Evolutionary conservation across 2,329 filamentous ascomycete species (phyloP).

Genomic region (Xylariales sp.): DNA sequence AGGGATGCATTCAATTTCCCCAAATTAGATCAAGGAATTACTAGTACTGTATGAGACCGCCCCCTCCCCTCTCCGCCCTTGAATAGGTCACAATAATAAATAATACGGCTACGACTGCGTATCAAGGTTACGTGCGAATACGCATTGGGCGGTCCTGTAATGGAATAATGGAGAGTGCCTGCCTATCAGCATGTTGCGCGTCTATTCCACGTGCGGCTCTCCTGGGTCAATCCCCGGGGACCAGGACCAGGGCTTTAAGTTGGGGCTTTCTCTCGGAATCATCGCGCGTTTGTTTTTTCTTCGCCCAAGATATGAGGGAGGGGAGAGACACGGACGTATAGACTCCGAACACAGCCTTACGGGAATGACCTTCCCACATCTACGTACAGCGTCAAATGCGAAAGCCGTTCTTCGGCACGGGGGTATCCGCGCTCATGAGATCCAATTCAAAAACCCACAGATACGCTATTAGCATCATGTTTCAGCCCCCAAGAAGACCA

Average conservation of each 20-base stretch:
- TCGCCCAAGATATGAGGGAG: background rate
- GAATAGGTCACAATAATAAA: background rate
- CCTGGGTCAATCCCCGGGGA: background rate
- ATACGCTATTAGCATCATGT: background rate
- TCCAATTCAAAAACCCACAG: conserved; percentile 10
- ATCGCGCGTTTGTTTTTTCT: background rate
- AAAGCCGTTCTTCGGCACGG: conserved; percentile 7
- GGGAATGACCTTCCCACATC: background rate
- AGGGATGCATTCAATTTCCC: background rate
- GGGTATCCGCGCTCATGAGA: conserved; percentile 17
- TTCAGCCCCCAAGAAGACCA: conserved; percentile 15
- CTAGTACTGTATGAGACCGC: background rate
- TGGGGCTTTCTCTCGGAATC: background rate
- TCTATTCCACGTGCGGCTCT: conserved; percentile 21
- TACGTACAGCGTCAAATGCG: background rate
- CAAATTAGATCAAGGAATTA: conserved; percentile 5
- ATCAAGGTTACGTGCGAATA: background rate
- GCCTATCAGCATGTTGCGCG: background rate
- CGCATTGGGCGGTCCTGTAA: conserved; percentile 4
- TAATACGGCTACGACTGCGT: conserved; percentile 1
- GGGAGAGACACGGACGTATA: conserved; percentile 15
- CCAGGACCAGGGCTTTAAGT: background rate
- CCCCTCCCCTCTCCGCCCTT: background rate
- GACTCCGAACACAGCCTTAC: conserved; percentile 20
- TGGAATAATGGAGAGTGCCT: too few species aligned